Percentiles rank a stretch among this genome's conserved stretches.
Conservation (phyloP, 2,329 filamentous ascomycete species). For the Trichothecium roseum region DNA sequence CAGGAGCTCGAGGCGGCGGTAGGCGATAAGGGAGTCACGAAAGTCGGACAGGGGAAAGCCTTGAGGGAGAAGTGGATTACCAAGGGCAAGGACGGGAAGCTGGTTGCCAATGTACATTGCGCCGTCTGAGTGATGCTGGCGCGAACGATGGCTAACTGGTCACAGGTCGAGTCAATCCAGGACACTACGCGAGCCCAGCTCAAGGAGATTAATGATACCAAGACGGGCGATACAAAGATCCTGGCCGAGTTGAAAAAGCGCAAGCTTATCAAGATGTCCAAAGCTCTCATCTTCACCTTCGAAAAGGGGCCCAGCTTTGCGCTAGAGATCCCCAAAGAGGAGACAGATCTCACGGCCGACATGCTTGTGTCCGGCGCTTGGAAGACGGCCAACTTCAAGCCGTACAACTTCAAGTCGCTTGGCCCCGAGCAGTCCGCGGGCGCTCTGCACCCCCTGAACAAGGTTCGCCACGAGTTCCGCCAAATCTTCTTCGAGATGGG, state of each 20-base stretch:
- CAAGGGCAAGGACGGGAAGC: slow-evolving; percentile 47
- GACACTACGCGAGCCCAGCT: slow-evolving; percentile 73
- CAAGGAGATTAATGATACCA: slow-evolving; percentile 58
- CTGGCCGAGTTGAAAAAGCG: slow-evolving; percentile 81
- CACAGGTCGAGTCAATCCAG: slow-evolving; percentile 58
- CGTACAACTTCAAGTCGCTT: slow-evolving; percentile 63
- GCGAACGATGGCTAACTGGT: slow-evolving; percentile 2
- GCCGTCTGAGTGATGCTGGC: too few species aligned
- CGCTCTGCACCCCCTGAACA: slow-evolving; percentile 66
- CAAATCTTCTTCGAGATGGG: slow-evolving; percentile 99
- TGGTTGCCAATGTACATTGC: slow-evolving; percentile 38
- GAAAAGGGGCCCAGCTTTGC: slow-evolving; percentile 82
- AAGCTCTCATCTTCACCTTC: slow-evolving; percentile 76
- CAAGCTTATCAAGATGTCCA: slow-evolving; percentile 76
- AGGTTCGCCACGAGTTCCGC: slow-evolving; percentile 90
- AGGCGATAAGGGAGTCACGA: slow-evolving; percentile 63
- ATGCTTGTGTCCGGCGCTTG: slow-evolving; percentile 83
- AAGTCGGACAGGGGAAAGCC: slow-evolving; percentile 87
- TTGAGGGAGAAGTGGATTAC: slow-evolving; percentile 72
- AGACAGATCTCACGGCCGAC: slow-evolving; percentile 88
- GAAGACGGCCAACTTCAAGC: slow-evolving; percentile 88
- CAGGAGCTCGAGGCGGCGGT: slow-evolving; percentile 59
- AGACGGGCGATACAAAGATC: slow-evolving; percentile 64
- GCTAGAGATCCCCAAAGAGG: slow-evolving; percentile 79
- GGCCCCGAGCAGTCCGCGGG: slow-evolving; percentile 52